Base-by-base conservation (phyloP, 2,329 filamentous ascomycete species). In the Salinomyces thailandicus region DNA sequence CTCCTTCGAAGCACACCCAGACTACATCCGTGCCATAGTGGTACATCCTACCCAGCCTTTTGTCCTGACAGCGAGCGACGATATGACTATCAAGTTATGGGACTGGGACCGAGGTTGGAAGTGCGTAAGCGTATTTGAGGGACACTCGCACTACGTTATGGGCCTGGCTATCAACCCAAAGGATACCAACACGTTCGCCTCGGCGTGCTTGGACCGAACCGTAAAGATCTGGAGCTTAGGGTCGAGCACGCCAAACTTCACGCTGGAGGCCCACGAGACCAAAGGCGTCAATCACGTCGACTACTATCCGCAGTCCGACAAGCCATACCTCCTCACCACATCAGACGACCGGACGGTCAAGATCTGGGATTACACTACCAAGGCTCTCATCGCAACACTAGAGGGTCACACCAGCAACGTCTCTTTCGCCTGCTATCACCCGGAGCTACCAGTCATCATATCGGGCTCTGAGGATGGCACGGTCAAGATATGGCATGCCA, bases 31-130 rank as follows among this genome's bases (percentile, higher is more conserved):
- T 53, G 87, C 91, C 34, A 95, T 98, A 51, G 85, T 81, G 46
- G 85, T 98, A 24, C 91, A 98, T 61, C 91, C 91, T 5, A 86
- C 86, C 30, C 86, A 94, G 58, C 87, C 91, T 1, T 96, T 95
- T 55, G 85, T 96, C 36, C 72, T 98, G 42, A 98, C 91, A 37
- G 91, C 91, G 46, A 91, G 84, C 46, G 87, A 95, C 81, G 87
- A 95, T 60, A 93, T 94, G 86, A 94, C 86, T 39, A 94, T 95
- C 59, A 94, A 91, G 72, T 72, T 95, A 34, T 98, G 91, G 87
- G 87, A 98, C 61, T 98, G 91, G 91, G 91, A 98, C 53, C 93
- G 91, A 63, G 78, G 78, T 50, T 98, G 91, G 91, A 94, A 95
- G 62, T 96, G 89, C 58, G 85, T 96, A 19, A 86, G 94, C 62